phyloP scores from a whole-genome alignment of 352 stramenopile genomes.

The Aphanomyces euteiches region DNA sequence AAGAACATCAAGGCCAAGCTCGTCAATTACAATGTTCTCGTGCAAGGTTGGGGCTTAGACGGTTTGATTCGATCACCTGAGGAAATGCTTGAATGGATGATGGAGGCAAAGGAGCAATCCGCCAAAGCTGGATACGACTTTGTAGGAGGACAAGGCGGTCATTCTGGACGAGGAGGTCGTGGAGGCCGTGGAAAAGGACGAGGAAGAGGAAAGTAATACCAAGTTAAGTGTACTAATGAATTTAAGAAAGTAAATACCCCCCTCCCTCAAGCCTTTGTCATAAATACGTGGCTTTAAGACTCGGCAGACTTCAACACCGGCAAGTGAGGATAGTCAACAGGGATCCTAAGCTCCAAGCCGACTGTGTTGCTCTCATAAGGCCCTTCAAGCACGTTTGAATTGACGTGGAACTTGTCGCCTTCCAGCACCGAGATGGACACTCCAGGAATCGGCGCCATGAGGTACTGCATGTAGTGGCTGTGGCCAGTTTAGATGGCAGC shows the following conservation, averaged over 20 bases:
- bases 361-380: conserved; percentile 1
- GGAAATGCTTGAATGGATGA: background rate
- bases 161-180: no score
- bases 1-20: conserved; percentile 21
- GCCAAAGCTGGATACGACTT: conserved; percentile 1
- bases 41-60: background rate
- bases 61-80: background rate
- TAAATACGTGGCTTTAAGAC: no score
- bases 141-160: no score
- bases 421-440: conserved; percentile 11
- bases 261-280: no score
- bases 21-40: conserved; percentile 15
- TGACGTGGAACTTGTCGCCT: conserved; percentile 18
- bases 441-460: conserved; percentile 11
- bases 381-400: background rate
- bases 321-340: conserved; percentile 1
- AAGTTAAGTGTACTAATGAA: no score
- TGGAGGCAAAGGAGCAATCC: background rate
- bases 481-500: conserved; percentile 10
- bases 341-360: conserved; percentile 23
- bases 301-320: background rate
- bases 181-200: no score
- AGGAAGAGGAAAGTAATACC: no score
- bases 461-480: conserved; percentile 17
- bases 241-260: no score